Base-by-base conservation (phyloP, 2,329 filamentous ascomycete species). In the Taxawa tesnikishii region DNA sequence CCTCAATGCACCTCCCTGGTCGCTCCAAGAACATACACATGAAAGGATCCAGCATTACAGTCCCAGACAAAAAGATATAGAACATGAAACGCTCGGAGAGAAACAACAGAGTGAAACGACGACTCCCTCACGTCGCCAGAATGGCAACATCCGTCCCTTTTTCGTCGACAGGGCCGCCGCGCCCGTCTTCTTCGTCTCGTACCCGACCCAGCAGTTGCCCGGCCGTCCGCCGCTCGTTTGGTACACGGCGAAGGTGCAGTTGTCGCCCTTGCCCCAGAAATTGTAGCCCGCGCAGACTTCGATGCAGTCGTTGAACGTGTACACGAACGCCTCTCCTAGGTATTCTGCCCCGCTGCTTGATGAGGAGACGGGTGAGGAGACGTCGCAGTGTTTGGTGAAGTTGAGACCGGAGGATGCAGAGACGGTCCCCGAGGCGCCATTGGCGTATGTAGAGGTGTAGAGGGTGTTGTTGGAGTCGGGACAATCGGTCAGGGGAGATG, bases 281-380 rank as follows among this genome's bases (percentile, higher is more conserved):
- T 55, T 54, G 38, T 46, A 43, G 15, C 43, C 42, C 9, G 52
- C 49, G 38, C 53, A 56, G 23, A 53, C 15, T 32, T 54, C 50
- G 16, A 55, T 44, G 42, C 53, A 56, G 34, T 56, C 53, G 38
- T 39, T 39, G 39, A 56, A 51, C 32, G 41, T 47, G 41, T 55
- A 56, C 12, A 53, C 52, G 38, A 46, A 56, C 6, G 48, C 50
- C 33, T 47, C 38, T 4, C 45, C 37, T 24, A 53, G 41, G 4
- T 31, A 15, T 15, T 26, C 28, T 15, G 15, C 15, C 15, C 24
- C 29, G 12, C 27, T 18, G 9, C 36, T 39, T 14, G 38, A 33
- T n/a, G 41, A 31, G 5, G 41, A 32, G 6, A 54, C 37, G 4
- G 53, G 51, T 15, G 41, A 47, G 25, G 43, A 31, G 37, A 48